Evolutionary conservation across 2,329 filamentous ascomycete genomes (phyloP).

Genomic region (Lachnellula subtilissima): DNA sequence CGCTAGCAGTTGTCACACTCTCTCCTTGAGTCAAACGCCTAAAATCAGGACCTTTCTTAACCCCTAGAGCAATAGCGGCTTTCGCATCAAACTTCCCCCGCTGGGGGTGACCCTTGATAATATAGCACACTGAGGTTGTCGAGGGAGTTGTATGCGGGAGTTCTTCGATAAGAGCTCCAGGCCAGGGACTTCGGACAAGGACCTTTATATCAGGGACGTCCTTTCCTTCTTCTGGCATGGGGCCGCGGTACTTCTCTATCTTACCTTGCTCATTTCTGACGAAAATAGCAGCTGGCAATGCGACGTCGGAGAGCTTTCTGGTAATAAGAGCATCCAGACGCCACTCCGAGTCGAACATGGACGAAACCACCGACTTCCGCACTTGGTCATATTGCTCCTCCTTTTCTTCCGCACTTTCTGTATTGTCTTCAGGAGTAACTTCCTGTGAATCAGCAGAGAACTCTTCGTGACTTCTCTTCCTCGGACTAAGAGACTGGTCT

Average conservation of each 20-base stretch:
- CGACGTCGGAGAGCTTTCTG: constrained; percentile 60
- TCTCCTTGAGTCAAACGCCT: constrained; percentile 57
- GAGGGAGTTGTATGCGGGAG: constrained; percentile 67
- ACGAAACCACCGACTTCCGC: constrained; percentile 58
- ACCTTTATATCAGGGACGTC: constrained; percentile 63
- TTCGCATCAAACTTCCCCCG: constrained; percentile 74
- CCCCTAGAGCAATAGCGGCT: constrained; percentile 59
- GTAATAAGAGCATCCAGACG: constrained; percentile 64
- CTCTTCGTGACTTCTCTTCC: constrained; percentile 47
- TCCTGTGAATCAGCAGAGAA: constrained; percentile 30
- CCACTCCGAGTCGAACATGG: constrained; percentile 80
- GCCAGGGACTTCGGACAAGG: constrained; percentile 73
- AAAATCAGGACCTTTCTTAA: constrained; percentile 57
- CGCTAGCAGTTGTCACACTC: constrained; percentile 58
- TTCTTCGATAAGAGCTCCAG: constrained; percentile 56
- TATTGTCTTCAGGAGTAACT: constrained; percentile 12
- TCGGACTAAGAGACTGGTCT: constrained; percentile 29
- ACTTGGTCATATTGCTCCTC: constrained; percentile 43
- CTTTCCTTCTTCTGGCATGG: constrained; percentile 48
- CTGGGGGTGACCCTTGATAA: constrained; percentile 69
- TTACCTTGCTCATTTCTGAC: constrained; percentile 59
- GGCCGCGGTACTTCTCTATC: constrained; percentile 66
- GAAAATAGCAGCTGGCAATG: constrained; percentile 66
- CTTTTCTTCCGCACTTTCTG: constrained; percentile 32
- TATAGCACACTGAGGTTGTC: constrained; percentile 73